These are phyloP conservation scores for Axilococcus clingmanii DNA, from an alignment of 139 green algal genomes.

Conservation along the genomic window DNA sequence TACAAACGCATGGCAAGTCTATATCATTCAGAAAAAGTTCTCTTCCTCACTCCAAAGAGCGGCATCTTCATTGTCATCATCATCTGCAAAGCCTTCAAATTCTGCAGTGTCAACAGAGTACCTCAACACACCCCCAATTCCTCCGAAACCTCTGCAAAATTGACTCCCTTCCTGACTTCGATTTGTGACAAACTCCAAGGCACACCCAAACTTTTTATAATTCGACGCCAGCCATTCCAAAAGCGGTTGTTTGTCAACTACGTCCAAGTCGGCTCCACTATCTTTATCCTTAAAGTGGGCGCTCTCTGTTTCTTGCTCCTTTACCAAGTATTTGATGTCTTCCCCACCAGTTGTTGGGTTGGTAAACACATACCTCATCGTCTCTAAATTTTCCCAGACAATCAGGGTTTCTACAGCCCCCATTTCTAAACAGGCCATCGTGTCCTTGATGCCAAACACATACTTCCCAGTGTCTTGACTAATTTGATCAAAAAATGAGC, in stretches of 20 bases:
- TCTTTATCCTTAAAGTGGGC: constrained; percentile 85
- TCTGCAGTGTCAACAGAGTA: constrained; percentile 78
- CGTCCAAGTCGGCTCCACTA: constrained; percentile 75
- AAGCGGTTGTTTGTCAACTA: constrained; percentile 77
- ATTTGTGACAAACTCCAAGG: constrained; percentile 90
- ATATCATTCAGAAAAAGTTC: constrained; percentile 8
- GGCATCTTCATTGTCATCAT: constrained; percentile 11
- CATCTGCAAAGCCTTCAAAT: constrained; percentile 41
- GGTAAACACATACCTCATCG: constrained; percentile 65
- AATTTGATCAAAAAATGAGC: constrained; percentile 96
- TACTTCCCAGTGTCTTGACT: constrained; percentile 91
- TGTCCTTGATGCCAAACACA: constrained; percentile 90
- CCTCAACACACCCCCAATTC: constrained; percentile 86
- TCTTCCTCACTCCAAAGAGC: constrained; percentile 22
- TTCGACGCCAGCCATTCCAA: constrained; percentile 96
- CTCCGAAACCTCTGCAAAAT: constrained; percentile 96
- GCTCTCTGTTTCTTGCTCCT: constrained; percentile 68
- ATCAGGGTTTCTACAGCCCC: constrained; percentile 98
- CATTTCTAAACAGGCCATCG: constrained; percentile 95
- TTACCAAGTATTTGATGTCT: constrained; percentile 75
- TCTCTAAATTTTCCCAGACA: constrained; percentile 91
- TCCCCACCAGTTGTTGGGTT: constrained; percentile 47
- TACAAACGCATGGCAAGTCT: background rate
- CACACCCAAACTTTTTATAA: constrained; percentile 98
- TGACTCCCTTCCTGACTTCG: constrained; percentile 86